Evolutionary conservation across 345 rosid genomes (phyloP).

Genomic region (Eutrema yunnanense): DNA sequence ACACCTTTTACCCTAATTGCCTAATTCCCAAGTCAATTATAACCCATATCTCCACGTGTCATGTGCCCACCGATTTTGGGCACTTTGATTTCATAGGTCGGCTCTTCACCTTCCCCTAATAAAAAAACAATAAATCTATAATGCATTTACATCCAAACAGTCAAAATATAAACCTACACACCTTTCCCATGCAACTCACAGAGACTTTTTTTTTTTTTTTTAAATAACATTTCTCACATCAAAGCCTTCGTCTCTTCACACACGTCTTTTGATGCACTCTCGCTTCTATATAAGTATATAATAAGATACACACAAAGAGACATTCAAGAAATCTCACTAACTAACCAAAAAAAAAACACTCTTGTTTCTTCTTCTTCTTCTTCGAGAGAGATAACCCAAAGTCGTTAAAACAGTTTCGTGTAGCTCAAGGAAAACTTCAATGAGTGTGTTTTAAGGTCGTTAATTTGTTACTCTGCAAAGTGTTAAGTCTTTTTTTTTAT

Average conservation of each 20-base stretch:
- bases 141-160: constrained; percentile 32
- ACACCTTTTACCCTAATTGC: constrained; percentile 19
- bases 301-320: neutral
- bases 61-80: constrained; percentile 5
- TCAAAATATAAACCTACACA: constrained; percentile 30
- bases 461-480: neutral
- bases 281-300: constrained; percentile 7
- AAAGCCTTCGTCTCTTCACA: constrained; percentile 25
- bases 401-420: neutral
- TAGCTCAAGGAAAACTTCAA: neutral
- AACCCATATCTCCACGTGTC: constrained; percentile 14
- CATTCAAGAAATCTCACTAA: neutral
- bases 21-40: constrained; percentile 18
- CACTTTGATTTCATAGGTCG: constrained; percentile 14
- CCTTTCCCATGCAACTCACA: constrained; percentile 30
- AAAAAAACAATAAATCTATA: constrained; percentile 17
- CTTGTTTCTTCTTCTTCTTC: neutral
- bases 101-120: constrained; percentile 22
- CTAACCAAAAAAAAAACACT: neutral
- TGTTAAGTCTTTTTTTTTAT: neutral
- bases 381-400: neutral
- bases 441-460: neutral
- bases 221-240: neutral
- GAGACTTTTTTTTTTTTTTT: neutral
- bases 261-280: constrained; percentile 25